phyloP scores from a whole-genome alignment of 2,329 filamentous ascomycete genomes.

The Epichloe gansuensis region DNA sequence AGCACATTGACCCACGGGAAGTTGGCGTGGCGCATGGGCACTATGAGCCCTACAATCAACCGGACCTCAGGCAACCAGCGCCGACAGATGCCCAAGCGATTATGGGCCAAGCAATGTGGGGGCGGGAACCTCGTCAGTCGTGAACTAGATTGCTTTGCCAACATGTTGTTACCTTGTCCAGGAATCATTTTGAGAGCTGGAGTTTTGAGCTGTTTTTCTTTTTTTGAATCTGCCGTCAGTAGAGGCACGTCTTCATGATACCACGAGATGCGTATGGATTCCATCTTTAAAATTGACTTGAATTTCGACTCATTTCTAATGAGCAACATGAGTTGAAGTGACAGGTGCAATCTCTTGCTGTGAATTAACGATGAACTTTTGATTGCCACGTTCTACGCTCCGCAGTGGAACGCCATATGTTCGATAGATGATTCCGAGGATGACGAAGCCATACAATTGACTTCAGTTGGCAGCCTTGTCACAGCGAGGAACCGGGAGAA shows the following conservation, averaged over 20 bases:
- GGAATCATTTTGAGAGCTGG: not conserved
- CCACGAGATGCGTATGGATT: not conserved
- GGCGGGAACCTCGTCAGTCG: not conserved
- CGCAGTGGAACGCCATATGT: too few species aligned
- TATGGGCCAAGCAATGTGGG: slow-evolving; percentile 9
- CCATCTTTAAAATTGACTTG: too few species aligned
- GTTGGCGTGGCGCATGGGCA: slow-evolving; percentile 3
- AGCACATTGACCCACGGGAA: not conserved
- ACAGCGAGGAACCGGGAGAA: too few species aligned
- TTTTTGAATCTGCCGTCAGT: not conserved
- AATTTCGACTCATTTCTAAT: too few species aligned
- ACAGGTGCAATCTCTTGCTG: too few species aligned
- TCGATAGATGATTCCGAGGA: too few species aligned
- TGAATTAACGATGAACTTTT: too few species aligned
- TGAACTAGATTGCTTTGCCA: not conserved
- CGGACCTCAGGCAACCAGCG: not conserved
- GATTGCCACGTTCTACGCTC: too few species aligned
- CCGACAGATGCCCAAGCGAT: slow-evolving; percentile 4
- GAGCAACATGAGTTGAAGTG: too few species aligned
- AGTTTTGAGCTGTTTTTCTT: not conserved
- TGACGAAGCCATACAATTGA: too few species aligned
- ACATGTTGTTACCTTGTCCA: not conserved
- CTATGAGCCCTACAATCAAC: not conserved
- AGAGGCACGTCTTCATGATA: not conserved
- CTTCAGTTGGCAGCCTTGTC: too few species aligned